Evolutionary conservation across 2,329 filamentous ascomycete species (phyloP).

Genomic region (Sclerotinia trifoliorum): DNA sequence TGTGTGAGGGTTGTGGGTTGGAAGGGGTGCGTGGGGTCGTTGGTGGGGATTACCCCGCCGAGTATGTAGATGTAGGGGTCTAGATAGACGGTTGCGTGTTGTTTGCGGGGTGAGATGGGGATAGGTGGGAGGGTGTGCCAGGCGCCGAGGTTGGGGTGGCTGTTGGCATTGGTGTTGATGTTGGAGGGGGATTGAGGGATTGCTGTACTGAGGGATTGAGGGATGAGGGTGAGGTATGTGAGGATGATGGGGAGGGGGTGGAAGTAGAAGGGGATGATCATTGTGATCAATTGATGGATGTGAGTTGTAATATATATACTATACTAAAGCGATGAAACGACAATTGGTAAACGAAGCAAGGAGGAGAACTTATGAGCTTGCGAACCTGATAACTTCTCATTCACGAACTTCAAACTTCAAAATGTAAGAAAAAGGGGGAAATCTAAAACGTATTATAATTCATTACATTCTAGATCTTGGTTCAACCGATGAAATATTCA

Average conservation of each 20-base stretch:
- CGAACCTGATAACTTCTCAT: neutral
- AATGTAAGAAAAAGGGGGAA: no score
- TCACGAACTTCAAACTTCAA: neutral
- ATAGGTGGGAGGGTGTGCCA: conserved; percentile 16
- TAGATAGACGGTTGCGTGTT: conserved; percentile 24
- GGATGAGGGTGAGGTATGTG: neutral
- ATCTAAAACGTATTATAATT: no score
- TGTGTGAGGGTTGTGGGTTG: conserved; percentile 34
- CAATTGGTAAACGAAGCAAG: neutral
- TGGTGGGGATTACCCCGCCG: conserved; percentile 23
- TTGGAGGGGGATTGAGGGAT: neutral
- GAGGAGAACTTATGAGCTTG: neutral
- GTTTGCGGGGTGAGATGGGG: conserved; percentile 27
- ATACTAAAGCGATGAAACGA: no score
- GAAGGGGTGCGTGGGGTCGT: neutral
- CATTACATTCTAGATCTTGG: no score
- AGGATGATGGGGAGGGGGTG: neutral
- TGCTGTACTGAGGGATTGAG: neutral
- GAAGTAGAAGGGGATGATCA: neutral
- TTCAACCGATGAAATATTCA: no score
- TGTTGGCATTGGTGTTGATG: neutral
- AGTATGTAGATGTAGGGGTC: conserved; percentile 24
- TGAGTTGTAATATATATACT: neutral
- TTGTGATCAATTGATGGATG: neutral
- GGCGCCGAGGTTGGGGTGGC: neutral